A percentile compares a stretch with the other conserved stretches of the same genome.
phyloP scores from a whole-genome alignment of 306 rosid genomes.

The Trichosanthes truncata region DNA sequence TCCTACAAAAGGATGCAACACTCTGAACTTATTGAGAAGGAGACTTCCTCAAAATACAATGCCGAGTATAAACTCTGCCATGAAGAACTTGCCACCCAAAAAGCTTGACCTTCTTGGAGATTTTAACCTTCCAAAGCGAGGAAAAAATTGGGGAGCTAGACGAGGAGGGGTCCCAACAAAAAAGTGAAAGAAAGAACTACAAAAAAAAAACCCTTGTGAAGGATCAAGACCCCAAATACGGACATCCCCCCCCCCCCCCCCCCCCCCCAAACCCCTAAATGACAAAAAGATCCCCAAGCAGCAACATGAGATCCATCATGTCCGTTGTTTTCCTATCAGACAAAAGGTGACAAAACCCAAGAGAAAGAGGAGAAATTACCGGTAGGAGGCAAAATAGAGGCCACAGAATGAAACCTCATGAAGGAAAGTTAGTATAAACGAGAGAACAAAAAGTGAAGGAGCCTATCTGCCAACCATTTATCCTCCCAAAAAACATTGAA shows the following conservation, averaged over 20 bases:
- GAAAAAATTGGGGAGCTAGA: not conserved
- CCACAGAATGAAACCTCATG: not conserved
- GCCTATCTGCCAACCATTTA: not conserved
- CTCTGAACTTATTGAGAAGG: no score
- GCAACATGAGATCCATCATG: not conserved
- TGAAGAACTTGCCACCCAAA: not conserved
- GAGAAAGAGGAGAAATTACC: not conserved
- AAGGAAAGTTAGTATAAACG: not conserved
- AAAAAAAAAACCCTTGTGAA: not conserved
- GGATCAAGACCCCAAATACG: not conserved
- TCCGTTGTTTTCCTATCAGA: not conserved
- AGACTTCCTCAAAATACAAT: no score
- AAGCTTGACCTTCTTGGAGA: not conserved
- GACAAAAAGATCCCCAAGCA: not conserved
- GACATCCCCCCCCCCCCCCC: not conserved
- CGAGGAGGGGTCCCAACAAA: not conserved
- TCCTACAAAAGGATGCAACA: not conserved
- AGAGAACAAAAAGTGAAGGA: not conserved
- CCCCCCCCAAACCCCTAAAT: no score
- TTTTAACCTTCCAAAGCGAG: not conserved
- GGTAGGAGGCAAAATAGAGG: not conserved
- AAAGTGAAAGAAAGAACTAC: not conserved
- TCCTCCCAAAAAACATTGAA: not conserved
- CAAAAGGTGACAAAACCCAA: not conserved
- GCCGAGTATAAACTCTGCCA: not conserved